Evolutionary conservation across 345 rosid species (phyloP), one percentile per base, ranked within the genome.

Genomic region (Eucalyptus lansdowneana): DNA sequence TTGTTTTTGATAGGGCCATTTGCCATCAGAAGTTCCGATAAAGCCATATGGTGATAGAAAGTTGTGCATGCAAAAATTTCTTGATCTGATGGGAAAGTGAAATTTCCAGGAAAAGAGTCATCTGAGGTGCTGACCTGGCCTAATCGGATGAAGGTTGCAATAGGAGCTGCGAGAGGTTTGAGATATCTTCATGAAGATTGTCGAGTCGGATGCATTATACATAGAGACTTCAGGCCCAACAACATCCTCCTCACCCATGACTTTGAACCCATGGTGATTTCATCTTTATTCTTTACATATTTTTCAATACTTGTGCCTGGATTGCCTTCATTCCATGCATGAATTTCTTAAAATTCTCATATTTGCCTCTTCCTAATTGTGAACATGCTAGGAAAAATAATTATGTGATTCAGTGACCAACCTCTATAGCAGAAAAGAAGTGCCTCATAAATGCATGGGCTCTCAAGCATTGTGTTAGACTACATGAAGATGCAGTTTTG

Each of bases 141-240:
- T 42, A 86, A 89, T 40, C 88, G 95, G 92, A 93, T 92, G 92
- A 94, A 93, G 88, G 93, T 95, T 51, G 97, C 97, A 19, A 90
- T 92, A 53, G 97, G 97, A 65, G 96, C 96, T 37, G 97, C 96
- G 24, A 87, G 96, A 91, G 97, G 97, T 53, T 92, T 96, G 90
- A 86, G 95, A 86, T 96, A 95, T 89, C 96, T 96, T 56, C 97
- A 96, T 80, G 96, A 96, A 91, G 97, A 95, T 90, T 96, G 96
- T 85, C 89, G 96, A 92, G 96, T 94, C 4, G 97, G 97, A 5
- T 95, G 97, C 91, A 95, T 96, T 88, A 92, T 94, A 44, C 97
- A 96, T 50, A 88, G 97, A 81, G 97, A 95, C 90, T 91, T 96
- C 90, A 90, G 97, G 86, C 96, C 97, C 62, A 94, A 91, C 86